Evolutionary conservation across 768 basidiomycete species (phyloP).

Genomic region (Xerocomellus amylosporus): DNA sequence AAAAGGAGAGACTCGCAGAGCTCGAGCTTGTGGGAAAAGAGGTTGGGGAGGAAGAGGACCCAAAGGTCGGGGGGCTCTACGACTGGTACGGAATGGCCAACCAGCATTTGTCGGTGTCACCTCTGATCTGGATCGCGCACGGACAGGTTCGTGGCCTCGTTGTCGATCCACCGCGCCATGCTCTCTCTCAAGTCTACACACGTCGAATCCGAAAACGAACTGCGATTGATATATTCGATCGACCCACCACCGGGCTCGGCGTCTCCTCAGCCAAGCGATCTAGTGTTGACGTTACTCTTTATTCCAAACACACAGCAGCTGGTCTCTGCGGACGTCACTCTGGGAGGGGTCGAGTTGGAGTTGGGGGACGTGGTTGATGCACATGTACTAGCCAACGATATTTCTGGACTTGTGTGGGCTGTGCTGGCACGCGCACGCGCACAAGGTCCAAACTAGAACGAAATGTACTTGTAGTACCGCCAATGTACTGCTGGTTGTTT

Average conservation of each 20-base stretch:
- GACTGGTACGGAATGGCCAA: constrained; percentile 53
- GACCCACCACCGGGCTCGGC: constrained; percentile 28
- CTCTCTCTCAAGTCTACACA: constrained; percentile 58
- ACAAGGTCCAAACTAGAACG: not conserved
- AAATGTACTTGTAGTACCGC: too few relatives aligned
- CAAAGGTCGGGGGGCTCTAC: constrained; percentile 59
- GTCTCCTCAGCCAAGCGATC: constrained; percentile 25
- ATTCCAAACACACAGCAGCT: constrained; percentile 66
- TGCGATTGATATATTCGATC: constrained; percentile 65
- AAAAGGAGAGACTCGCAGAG: constrained; percentile 59
- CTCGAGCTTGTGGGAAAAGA: constrained; percentile 53
- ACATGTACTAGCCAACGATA: constrained; percentile 63
- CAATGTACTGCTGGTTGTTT: too few relatives aligned
- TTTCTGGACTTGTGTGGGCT: constrained; percentile 59
- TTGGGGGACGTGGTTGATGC: constrained; percentile 58
- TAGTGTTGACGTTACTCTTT: constrained; percentile 62
- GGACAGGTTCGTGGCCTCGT: constrained; percentile 66
- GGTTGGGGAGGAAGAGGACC: constrained; percentile 59
- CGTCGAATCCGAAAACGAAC: constrained; percentile 70
- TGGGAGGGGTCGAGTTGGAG: constrained; percentile 52
- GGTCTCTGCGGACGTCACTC: constrained; percentile 56
- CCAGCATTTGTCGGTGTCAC: not conserved
- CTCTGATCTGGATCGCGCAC: not conserved
- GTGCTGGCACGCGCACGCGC: constrained; percentile 48
- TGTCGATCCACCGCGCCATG: constrained; percentile 61